Evolutionary conservation across 805 yeast genomes (phyloP).

Genomic region (Saccharomycopsis sp.): DNA sequence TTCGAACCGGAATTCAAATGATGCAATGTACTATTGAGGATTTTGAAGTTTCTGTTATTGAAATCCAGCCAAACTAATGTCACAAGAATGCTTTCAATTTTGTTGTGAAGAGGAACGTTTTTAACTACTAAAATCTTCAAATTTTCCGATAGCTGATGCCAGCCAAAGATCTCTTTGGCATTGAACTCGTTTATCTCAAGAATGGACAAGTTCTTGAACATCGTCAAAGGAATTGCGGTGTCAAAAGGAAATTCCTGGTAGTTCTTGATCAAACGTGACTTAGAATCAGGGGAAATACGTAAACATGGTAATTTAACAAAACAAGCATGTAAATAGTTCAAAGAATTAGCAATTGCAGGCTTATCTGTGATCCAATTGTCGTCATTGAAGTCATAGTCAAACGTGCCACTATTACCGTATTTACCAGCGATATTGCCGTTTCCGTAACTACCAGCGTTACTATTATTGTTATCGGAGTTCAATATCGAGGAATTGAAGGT

Average conservation of each 20-base stretch:
- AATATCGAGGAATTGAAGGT: neutral
- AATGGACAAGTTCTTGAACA: conserved; percentile 57
- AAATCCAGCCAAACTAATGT: conserved; percentile 48
- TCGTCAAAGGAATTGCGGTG: conserved; percentile 56
- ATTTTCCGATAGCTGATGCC: conserved; percentile 51
- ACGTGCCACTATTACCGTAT: conserved; percentile 12
- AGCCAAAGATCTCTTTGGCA: conserved; percentile 60
- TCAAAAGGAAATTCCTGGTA: conserved; percentile 70
- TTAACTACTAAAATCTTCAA: conserved; percentile 49
- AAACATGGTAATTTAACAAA: conserved; percentile 63
- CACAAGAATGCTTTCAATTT: conserved; percentile 43
- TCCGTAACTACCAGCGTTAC: neutral
- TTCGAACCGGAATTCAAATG: neutral
- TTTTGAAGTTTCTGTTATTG: conserved; percentile 33
- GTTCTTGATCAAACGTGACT: conserved; percentile 49
- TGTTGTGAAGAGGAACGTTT: conserved; percentile 43
- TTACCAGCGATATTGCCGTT: conserved; percentile 28
- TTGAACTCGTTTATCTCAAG: conserved; percentile 54
- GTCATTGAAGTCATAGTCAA: conserved; percentile 33
- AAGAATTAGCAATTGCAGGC: conserved; percentile 36
- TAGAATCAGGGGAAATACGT: conserved; percentile 52
- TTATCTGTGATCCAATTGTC: conserved; percentile 22
- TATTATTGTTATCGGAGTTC: neutral
- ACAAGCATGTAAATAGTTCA: conserved; percentile 49
- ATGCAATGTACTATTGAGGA: conserved; percentile 25